Evolutionary conservation across 352 stramenopile species (phyloP), one percentile per base, ranked within the genome.

Genomic region (Albugo laibachii): DNA sequence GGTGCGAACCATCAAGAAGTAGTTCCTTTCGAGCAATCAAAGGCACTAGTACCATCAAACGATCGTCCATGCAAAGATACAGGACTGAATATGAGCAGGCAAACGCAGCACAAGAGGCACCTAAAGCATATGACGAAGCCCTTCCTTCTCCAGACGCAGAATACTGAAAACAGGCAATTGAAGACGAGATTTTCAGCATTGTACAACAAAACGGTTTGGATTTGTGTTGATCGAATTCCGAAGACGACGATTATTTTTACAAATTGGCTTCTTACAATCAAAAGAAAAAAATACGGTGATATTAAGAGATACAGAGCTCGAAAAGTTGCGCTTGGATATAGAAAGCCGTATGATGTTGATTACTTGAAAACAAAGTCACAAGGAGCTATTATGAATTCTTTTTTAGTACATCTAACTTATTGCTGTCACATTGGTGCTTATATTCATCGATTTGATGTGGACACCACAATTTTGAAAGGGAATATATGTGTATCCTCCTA

Each of bases 391-490:
- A 48, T 48, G 41, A 47, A 52, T 21, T 37, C 45, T 11, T 42
- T 57, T 16, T 41, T 46, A 31, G 35, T 52, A 2, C 37, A 50
- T 11, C 47, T 58, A 10, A 18, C 46, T 0, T 6, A 50, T 16
- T 45, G 47, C 18, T 43, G 41, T 31, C 4, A 11, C 11, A 13
- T 14, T 5, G 3, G 41, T 11, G 13, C 41, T 19, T 5, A 27
- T 1, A 40, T 59, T n/a, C 12, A 24, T 13, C 56, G 60, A 35
- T 53, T 44, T 21, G 49, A 57, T 19, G 19, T 69, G 27, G 49
- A 66, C 5, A 65, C 63, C 11, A 54, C 63, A 4, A 65, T 69
- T 36, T 20, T 67, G 0, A 64, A 68, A 27, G 62, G 62, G 5
- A 48, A 58, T 62, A 2, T 59, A 54, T 38, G 62, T 64, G 50